A percentile compares a stretch with the other conserved stretches of the same genome.
These are phyloP conservation scores for Fusarium anguioides DNA, from an alignment of 2,329 filamentous ascomycete species.

Conservation along the genomic window DNA sequence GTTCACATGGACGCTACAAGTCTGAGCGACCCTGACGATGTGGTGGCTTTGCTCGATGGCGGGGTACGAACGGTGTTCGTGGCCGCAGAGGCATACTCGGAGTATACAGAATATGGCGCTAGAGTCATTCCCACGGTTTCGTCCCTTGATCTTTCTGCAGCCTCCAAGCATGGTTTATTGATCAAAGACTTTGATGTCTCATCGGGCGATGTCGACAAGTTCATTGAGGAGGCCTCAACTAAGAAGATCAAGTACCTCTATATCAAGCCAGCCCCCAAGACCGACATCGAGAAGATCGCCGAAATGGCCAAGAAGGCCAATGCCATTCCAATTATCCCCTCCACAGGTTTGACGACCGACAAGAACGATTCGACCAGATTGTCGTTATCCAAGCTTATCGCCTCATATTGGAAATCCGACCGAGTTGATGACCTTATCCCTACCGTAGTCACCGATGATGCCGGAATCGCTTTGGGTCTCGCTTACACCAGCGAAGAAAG, in stretches of 20 bases:
- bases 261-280: slow-evolving; percentile 61
- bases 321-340: slow-evolving; percentile 80
- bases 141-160: slow-evolving; percentile 58
- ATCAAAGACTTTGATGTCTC: slow-evolving; percentile 63
- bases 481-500: slow-evolving; percentile 96
- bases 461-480: slow-evolving; percentile 83
- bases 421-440: slow-evolving; percentile 85
- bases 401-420: slow-evolving; percentile 82
- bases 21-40: slow-evolving; percentile 75
- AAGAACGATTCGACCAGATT: slow-evolving; percentile 66
- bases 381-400: slow-evolving; percentile 75
- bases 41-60: slow-evolving; percentile 83
- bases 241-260: slow-evolving; percentile 62
- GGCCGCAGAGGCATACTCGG: slow-evolving; percentile 72
- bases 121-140: slow-evolving; percentile 66
- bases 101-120: slow-evolving; percentile 65
- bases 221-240: slow-evolving; percentile 58
- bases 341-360: slow-evolving; percentile 75
- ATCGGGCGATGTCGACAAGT: slow-evolving; percentile 54
- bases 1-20: slow-evolving; percentile 82
- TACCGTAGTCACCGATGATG: slow-evolving; percentile 91
- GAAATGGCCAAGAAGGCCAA: slow-evolving; percentile 60
- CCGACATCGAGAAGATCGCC: slow-evolving; percentile 60
- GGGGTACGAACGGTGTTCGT: slow-evolving; percentile 90
- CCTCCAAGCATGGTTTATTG: slow-evolving; percentile 62